Conservation (phyloP, 441 rosid genomes). For the Populus hybrid region DNA sequence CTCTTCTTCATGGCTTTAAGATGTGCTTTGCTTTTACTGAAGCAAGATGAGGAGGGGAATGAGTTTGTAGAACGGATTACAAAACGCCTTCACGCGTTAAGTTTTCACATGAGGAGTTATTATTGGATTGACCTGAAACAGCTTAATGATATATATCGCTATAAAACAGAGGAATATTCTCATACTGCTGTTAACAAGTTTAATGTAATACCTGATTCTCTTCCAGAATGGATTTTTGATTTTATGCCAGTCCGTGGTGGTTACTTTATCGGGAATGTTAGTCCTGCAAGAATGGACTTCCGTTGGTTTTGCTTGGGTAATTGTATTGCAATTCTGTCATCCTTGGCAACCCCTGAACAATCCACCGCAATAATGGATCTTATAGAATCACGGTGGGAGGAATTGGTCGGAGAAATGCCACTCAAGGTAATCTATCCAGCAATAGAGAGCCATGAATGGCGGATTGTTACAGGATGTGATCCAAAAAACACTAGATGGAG, state of each 20-base stretch:
- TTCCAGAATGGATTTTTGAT: slow-evolving; percentile 91
- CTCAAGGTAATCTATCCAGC: slow-evolving; percentile 89
- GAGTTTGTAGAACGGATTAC: slow-evolving; percentile 72
- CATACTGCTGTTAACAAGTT: slow-evolving; percentile 93
- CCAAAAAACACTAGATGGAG: slow-evolving; percentile 95
- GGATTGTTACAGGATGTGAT: slow-evolving; percentile 79
- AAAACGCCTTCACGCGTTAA: slow-evolving; percentile 86
- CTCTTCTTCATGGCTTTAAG: slow-evolving; percentile 91
- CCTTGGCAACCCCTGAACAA: slow-evolving; percentile 88
- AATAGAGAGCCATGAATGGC: slow-evolving; percentile 83
- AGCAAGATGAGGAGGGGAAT: slow-evolving; percentile 84
- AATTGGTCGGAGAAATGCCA: slow-evolving; percentile 94
- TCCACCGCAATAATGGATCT: slow-evolving; percentile 94
- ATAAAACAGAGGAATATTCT: slow-evolving; percentile 92
- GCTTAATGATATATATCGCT: slow-evolving; percentile 86
- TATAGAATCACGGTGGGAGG: slow-evolving; percentile 91
- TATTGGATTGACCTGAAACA: slow-evolving; percentile 93
- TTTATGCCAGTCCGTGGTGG: slow-evolving; percentile 85
- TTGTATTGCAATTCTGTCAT: slow-evolving; percentile 82
- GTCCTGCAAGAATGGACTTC: slow-evolving; percentile 93
- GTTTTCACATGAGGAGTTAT: slow-evolving; percentile 85
- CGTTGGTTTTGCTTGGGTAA: slow-evolving; percentile 96
- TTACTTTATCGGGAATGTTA: slow-evolving; percentile 83
- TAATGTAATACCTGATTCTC: slow-evolving; percentile 95
- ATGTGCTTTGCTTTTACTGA: slow-evolving; percentile 73